Evolutionary conservation across 164 flowering plant species (phyloP), one percentile per base, ranked within the genome.

Genomic region (Cinnamomum micranthum): DNA sequence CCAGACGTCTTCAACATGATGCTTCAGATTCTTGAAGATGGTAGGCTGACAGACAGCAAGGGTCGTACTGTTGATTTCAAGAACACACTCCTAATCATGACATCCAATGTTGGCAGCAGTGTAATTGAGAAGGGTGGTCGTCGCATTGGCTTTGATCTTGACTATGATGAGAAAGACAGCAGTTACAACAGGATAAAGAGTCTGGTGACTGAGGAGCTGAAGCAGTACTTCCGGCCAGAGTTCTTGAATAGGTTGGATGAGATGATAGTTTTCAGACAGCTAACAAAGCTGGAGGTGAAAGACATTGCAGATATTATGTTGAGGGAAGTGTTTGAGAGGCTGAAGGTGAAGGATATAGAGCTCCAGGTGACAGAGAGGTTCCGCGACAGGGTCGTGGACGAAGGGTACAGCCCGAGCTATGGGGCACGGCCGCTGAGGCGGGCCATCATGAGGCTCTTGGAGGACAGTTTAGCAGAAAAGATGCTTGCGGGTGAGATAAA

Each of bases 271-370:
- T 86, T 85, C 71, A 52, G 80, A 35, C 82, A 83, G 58, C 79
- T 86, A 24, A 80, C 84, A 13, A 82, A 79, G 78, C 66, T 71
- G 14, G 97, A 92, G 81, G 91, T 92, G 23, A 91, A 88, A 82
- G 92, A 91, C 27, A 91, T 92, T 28, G 88, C 92, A 0, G 94
- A 88, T 67, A 89, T 91, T 73, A 92, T 92, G 97, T 81, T 92
- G 25, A 87, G 84, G 84, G 86, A 87, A 65, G 89, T 87, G 25
- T 73, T 81, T n/a, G 80, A 73, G 73, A 82, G 89, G 76, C 73
- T 87, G 62, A 80, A 79, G 70, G 68, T 0, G 2, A 85, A 78
- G 73, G 80, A 78, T 0, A 87, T 87, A 1, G 76, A 82, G 11
- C 81, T 87, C 28, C 75, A 74, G 33, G 82, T 85, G 68, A 83